phyloP scores from a whole-genome alignment of 257 asterid genomes.

The Ajuga chamaepitys region DNA sequence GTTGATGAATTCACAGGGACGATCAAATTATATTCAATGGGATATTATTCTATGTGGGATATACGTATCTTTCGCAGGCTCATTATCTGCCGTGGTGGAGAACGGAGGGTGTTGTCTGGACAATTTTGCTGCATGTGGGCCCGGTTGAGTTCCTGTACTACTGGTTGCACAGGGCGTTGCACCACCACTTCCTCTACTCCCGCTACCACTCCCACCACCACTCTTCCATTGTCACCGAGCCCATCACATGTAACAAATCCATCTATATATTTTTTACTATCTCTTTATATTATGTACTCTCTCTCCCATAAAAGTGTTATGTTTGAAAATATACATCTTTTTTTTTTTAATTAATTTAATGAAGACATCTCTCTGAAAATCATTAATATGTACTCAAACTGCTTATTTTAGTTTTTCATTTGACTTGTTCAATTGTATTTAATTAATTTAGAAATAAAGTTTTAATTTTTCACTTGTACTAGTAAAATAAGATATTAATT shows the following conservation, averaged over 20 bases:
- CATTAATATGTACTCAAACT: no score
- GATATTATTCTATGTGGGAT: slow-evolving; percentile 37
- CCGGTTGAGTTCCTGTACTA: slow-evolving; percentile 87
- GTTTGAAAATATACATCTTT: no score
- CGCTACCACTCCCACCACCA: slow-evolving; percentile 95
- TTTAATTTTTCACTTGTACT: no score
- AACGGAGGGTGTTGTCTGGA: slow-evolving; percentile 46
- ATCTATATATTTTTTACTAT: neutral
- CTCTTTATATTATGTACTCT: no score
- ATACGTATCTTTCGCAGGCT: slow-evolving; percentile 14
- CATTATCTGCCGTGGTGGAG: slow-evolving; percentile 61
- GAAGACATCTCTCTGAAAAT: no score
- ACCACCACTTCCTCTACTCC: slow-evolving; percentile 85
- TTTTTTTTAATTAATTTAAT: no score
- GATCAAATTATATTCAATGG: slow-evolving; percentile 80
- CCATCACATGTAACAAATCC: slow-evolving; percentile 66
- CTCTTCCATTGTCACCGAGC: slow-evolving; percentile 86
- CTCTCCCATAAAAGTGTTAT: no score
- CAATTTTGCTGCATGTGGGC: slow-evolving; percentile 51
- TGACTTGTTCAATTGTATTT: no score
- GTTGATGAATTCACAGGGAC: slow-evolving; percentile 57
- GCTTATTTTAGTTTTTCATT: no score
- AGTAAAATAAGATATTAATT: no score
- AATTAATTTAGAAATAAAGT: no score
- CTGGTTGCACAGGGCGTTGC: slow-evolving; percentile 90